Evolutionary conservation across 2,329 filamentous ascomycete species (phyloP), one percentile per base, ranked within the genome.

Genomic region (Fusarium papillatum): DNA sequence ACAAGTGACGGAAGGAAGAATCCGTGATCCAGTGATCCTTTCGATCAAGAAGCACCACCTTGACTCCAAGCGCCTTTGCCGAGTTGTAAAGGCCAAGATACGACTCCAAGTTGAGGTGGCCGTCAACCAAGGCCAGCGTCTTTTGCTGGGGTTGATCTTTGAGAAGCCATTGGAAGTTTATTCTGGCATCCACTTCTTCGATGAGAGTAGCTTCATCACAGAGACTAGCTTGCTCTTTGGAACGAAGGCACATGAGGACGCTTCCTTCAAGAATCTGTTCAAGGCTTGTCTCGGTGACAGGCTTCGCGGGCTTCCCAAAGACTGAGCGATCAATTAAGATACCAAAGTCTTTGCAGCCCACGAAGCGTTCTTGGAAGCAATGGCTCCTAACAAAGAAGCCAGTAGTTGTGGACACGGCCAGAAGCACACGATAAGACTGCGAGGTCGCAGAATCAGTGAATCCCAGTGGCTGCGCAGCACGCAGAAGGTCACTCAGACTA

Each of bases 31-130:
- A 62, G 7, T 62, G 59, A 26, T 62, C 59, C 29, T 39, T 39
- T 10, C 59, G 59, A 62, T 62, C 59, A 5, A 62, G 59, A 62
- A 62, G 59, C 36, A 62, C 59, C 7, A 62, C 36, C 38, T 62
- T 62, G 24, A 19, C 59, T 39, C 59, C 59, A 39, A 62, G 59
- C n/a, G 59, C 59, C 59, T 41, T 62, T 29, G 59, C 59, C 19
- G 59, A 62, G 59, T 31, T 62, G 24, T 62, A 62, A 5, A 62
- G 59, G 22, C 59, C 59, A 29, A 62, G 59, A 39, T 62, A 62
- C 1, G 59, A 62, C 38, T 62, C 59, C 59, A 62, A 62, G 59
- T 62, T 62, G 34, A 62, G 36, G 38, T 62, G 59, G 17, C 59
- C 59, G 13, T 62, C 59, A 26, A 62, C 59, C 38, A 62, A 31